Base-by-base conservation (phyloP, 2,329 filamentous ascomycete genomes). In the Chalara sp. region DNA sequence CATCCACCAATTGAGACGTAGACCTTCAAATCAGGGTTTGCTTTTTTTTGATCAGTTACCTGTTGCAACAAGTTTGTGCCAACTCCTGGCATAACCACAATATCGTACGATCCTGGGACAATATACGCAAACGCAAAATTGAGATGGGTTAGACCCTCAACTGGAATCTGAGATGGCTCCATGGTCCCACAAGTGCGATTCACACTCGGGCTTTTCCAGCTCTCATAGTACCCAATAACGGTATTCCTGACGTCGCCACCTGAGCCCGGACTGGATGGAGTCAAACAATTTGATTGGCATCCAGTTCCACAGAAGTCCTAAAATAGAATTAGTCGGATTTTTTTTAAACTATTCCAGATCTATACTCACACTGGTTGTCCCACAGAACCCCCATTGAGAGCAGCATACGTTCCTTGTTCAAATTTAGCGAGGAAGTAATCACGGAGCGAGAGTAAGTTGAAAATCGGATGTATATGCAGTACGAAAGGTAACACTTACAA, bases 61-160 rank as follows among this genome's bases (percentile, higher is more conserved):
- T 50, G 30, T 4, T 31, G 28, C 21, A 56, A 56, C 4, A 56
- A 21, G 1, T 32, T 46, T 5, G 46, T 8, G 42, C 55, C 52
- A 7, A n/a, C 29, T 1, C 32, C 6, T 30, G 61, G 53, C 59
- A 65, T 60, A 68, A 50, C 68, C 67, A 3, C 66, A 67, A 32
- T 67, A 60, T 39, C 32, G 32, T 44, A 51, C 8, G 51, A 32
- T 29, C 8, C 30, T 3, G 52, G 44, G 12, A 47, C 47, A 21
- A 50, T 47, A 28, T 40, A 50, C 6, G 46, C 69, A 50, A 74
- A 75, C 0, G 72, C 68, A 47, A 62, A 68, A 56, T 70, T 69
- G 35, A 70, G n/a, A 32, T 65, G 62, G 1, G 59, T 66, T 30
- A 46, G 64, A 58, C 28, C 49, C 8, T 59, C 61, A 12, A 62